These are phyloP conservation scores for Aegilops speltoides DNA, from an alignment of 176 grass and related monocot species.

Conservation along the genomic window DNA sequence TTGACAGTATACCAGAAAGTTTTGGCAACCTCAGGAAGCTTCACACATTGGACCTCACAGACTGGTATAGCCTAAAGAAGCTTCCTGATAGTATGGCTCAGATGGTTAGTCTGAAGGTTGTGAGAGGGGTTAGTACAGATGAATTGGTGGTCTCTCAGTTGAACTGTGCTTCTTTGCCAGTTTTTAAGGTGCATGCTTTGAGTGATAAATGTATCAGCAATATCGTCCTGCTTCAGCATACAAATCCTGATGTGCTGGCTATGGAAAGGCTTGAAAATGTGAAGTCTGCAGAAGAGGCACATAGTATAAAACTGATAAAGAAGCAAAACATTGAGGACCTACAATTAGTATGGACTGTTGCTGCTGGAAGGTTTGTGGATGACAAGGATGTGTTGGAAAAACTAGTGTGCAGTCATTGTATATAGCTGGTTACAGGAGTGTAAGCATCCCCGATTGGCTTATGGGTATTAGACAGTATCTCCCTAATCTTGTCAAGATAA, in stretches of 20 bases:
- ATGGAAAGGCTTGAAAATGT: constrained; percentile 5
- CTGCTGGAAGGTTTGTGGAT: not conserved
- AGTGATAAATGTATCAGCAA: not conserved
- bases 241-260: not conserved
- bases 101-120: not conserved
- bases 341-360: not conserved
- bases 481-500: not conserved
- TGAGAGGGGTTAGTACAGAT: not conserved
- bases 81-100: not conserved
- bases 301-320: not conserved
- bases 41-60: not conserved
- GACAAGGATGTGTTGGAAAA: not conserved
- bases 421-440: not conserved
- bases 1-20: not conserved
- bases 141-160: not conserved
- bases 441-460: not conserved
- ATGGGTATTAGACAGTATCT: not conserved
- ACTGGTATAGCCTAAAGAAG: not conserved
- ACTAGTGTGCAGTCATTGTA: not conserved
- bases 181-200: not conserved
- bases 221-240: not conserved
- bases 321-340: not conserved
- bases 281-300: not conserved
- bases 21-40: not conserved
- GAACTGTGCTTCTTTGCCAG: not conserved